Percentiles rank a stretch among this genome's conserved stretches.
Evolutionary conservation across 1,139 yeast genomes (phyloP).

Genomic region (Hyphopichia khmerensis): DNA sequence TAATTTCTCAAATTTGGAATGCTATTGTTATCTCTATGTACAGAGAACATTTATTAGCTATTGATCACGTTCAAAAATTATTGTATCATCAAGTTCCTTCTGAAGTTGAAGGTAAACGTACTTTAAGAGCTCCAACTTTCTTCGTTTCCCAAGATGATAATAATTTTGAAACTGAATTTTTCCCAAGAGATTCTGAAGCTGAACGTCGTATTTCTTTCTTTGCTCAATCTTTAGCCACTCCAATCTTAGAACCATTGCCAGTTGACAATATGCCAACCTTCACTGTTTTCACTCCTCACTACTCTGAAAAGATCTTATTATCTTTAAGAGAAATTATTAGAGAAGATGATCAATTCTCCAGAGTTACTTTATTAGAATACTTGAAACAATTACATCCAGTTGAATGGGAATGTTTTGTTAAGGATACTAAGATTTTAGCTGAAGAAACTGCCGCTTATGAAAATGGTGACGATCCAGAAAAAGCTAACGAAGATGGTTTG

Average conservation of each 20-base stretch:
- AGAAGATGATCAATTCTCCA: slow-evolving; percentile 97
- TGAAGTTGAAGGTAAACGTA: slow-evolving; percentile 95
- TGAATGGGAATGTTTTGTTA: slow-evolving; percentile 99
- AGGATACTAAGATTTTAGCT: slow-evolving; percentile 96
- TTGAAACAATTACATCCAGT: slow-evolving; percentile 97
- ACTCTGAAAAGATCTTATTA: slow-evolving; percentile 91
- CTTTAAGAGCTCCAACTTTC: slow-evolving; percentile 97
- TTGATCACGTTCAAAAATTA: slow-evolving; percentile 96
- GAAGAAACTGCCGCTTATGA: slow-evolving; percentile 93
- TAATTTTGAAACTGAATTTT: slow-evolving; percentile 90
- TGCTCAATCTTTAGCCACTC: slow-evolving; percentile 97
- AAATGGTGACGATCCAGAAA: slow-evolving; percentile 66
- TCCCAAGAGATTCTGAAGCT: slow-evolving; percentile 96
- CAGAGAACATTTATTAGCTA: slow-evolving; percentile 95
- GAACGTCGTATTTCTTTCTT: slow-evolving; percentile 99
- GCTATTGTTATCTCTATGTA: slow-evolving; percentile 98
- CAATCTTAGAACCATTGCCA: slow-evolving; percentile 97
- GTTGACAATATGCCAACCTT: slow-evolving; percentile 99
- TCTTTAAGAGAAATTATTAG: slow-evolving; percentile 96
- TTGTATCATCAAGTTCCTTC: slow-evolving; percentile 98
- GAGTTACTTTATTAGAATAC: slow-evolving; percentile 94
- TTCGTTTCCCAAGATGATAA: slow-evolving; percentile 97
- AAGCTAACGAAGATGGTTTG: slow-evolving; percentile 64
- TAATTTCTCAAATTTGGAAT: slow-evolving; percentile 98
- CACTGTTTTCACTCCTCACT: slow-evolving; percentile 96